Conservation (phyloP, 2,329 filamentous ascomycete species). For the Lecanosticta acicola region DNA sequence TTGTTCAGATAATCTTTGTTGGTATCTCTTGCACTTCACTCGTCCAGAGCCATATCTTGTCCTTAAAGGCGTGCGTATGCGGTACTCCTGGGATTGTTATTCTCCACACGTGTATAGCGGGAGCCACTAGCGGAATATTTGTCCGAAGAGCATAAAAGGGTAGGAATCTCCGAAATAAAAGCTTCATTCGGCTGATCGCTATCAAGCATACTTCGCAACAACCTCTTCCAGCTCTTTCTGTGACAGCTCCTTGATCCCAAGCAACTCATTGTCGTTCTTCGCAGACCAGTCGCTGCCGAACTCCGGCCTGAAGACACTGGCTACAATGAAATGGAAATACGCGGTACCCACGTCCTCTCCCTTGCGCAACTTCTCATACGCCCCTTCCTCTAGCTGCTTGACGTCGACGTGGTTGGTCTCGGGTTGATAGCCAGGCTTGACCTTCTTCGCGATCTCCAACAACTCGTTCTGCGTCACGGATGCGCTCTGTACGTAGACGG, state of each 20-base stretch:
- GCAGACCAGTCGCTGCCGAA: conserved; percentile 33
- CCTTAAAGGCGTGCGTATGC: too few relatives aligned
- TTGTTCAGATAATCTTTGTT: too few relatives aligned
- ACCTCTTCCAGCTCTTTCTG: conserved; percentile 27
- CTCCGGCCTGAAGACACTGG: conserved; percentile 24
- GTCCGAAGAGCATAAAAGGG: too few relatives aligned
- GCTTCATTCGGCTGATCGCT: too few relatives aligned
- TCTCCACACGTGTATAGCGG: too few relatives aligned
- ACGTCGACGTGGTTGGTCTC: conserved; percentile 21
- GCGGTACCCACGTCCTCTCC: conserved; percentile 17
- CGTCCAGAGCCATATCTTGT: too few relatives aligned
- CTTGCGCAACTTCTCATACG: conserved; percentile 27
- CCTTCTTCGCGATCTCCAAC: conserved; percentile 32
- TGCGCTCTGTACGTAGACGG: conserved; percentile 35
- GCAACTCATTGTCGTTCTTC: conserved; percentile 34
- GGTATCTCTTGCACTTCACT: too few relatives aligned
- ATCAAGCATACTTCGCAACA: conserved; percentile 20
- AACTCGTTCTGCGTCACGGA: conserved; percentile 35
- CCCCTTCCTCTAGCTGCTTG: conserved; percentile 28
- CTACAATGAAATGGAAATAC: conserved; percentile 30
- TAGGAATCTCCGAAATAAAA: too few relatives aligned
- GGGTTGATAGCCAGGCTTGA: conserved; percentile 28
- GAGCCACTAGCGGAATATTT: too few relatives aligned
- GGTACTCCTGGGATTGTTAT: too few relatives aligned
- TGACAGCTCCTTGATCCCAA: conserved; percentile 31